Conservation (phyloP, 2,329 filamentous ascomycete species). For the Colletotrichum navitas region DNA sequence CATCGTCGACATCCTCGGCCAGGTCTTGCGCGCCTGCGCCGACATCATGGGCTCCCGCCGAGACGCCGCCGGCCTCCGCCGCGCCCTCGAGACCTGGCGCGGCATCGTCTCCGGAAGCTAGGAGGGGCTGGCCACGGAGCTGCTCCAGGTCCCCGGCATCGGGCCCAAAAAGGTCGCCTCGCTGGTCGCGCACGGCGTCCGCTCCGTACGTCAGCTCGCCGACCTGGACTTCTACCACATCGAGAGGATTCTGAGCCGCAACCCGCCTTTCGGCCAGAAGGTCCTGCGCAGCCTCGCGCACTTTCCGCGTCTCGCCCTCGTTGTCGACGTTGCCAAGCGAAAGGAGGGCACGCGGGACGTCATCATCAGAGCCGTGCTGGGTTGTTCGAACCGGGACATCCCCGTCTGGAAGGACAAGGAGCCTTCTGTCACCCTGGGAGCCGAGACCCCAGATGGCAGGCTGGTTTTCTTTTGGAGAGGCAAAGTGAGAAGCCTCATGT, state of each 20-base stretch:
- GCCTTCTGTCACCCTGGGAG: slow-evolving; percentile 80
- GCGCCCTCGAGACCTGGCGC: slow-evolving; percentile 81
- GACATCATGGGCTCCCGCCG: slow-evolving; percentile 54
- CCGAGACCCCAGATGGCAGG: slow-evolving; percentile 76
- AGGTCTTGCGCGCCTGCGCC: slow-evolving; percentile 53
- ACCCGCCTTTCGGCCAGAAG: slow-evolving; percentile 85
- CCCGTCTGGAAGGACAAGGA: slow-evolving; percentile 73
- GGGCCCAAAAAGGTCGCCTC: slow-evolving; percentile 82
- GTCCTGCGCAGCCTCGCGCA: slow-evolving; percentile 72
- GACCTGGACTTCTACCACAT: slow-evolving; percentile 77
- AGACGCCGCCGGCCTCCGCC: slow-evolving; percentile 76
- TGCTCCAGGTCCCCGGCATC: slow-evolving; percentile 85
- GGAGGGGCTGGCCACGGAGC: slow-evolving; percentile 78
- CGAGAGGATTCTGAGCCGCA: slow-evolving; percentile 80
- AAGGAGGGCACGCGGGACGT: slow-evolving; percentile 49
- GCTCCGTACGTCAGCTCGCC: slow-evolving; percentile 77
- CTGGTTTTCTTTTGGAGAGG: slow-evolving; percentile 77
- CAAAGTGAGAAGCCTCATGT: slow-evolving; percentile 74
- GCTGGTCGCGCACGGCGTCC: slow-evolving; percentile 78
- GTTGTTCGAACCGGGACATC: slow-evolving; percentile 75
- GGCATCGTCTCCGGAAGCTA: slow-evolving; percentile 81
- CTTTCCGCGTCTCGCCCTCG: slow-evolving; percentile 73
- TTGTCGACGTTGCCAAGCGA: slow-evolving; percentile 53
- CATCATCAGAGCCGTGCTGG: slow-evolving; percentile 74
- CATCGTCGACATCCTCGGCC: slow-evolving; percentile 52